Percentiles rank a stretch among this genome's conserved stretches.
Conservation (phyloP, 2,329 filamentous ascomycete genomes). For the Colletotrichum salicis region DNA sequence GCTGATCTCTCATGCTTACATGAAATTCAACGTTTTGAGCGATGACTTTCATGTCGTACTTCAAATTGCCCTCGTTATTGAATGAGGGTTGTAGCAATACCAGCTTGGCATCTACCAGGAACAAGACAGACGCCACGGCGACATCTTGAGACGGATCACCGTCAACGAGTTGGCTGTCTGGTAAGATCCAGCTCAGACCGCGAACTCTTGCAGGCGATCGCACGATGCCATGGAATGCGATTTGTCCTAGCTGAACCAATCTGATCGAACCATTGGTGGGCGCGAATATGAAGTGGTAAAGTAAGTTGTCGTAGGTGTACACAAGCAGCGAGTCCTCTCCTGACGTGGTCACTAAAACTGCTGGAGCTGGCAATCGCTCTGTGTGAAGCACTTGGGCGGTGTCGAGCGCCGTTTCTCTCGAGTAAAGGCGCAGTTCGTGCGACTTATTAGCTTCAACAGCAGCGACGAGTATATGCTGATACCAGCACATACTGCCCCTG, state of each 20-base stretch:
- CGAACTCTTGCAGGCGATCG: slow-evolving; percentile 91
- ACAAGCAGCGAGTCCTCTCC: slow-evolving; percentile 95
- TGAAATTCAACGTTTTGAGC: slow-evolving; percentile 98
- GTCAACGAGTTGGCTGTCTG: slow-evolving; percentile 86
- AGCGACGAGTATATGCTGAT: slow-evolving; percentile 92
- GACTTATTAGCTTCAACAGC: slow-evolving; percentile 87
- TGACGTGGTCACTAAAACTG: slow-evolving; percentile 89
- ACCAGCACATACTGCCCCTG: slow-evolving; percentile 97
- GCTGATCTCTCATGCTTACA: slow-evolving; percentile 88
- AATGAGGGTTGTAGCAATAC: slow-evolving; percentile 89
- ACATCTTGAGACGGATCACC: slow-evolving; percentile 97
- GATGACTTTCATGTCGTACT: slow-evolving; percentile 98
- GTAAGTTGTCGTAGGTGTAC: slow-evolving; percentile 95
- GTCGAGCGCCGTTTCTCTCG: slow-evolving; percentile 83
- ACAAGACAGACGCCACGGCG: slow-evolving; percentile 89
- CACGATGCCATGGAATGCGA: slow-evolving; percentile 96
- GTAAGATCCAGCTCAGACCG: slow-evolving; percentile 94
- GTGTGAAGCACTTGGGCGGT: slow-evolving; percentile 77
- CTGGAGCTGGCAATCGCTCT: slow-evolving; percentile 82
- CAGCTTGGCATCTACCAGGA: slow-evolving; percentile 96
- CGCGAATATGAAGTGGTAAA: slow-evolving; percentile 94
- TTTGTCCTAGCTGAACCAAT: slow-evolving; percentile 94
- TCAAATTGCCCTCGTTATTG: slow-evolving; percentile 83
- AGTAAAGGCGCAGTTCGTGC: slow-evolving; percentile 92
- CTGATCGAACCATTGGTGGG: slow-evolving; percentile 75